Base-by-base conservation (phyloP, 139 green algal genomes). In the Axilococcus clingmanii region DNA sequence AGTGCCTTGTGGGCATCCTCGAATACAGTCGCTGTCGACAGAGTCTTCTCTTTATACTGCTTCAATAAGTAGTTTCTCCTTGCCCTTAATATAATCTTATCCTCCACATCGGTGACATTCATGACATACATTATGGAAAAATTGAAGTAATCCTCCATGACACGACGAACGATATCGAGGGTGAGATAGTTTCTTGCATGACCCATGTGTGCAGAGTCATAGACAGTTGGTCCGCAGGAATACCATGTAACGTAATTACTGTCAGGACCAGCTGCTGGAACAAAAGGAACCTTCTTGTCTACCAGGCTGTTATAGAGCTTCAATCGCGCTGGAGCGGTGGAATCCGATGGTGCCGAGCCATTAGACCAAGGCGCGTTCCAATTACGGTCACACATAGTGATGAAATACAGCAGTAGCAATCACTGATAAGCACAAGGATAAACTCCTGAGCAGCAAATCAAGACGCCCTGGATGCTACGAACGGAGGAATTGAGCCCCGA, bases 41-140 rank as follows among this genome's bases (percentile, higher is more conserved):
- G 51, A 44, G 54, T 7, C 42, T 31, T 35, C 27, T 40, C 30
- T 34, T 44, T 19, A 54, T 94, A 98, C 17, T 73, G 37, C 3
- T 68, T 32, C 43, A 97, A 68, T 51, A 98, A 67, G 60, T 94
- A 63, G 52, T 94, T 94, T 3, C 81, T 62, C 4, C 91, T 70
- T 7, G 93, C 93, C 3, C 88, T 59, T 5, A 87, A 54, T 30
- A 99, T 97, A 71, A 99, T 98, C 38, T 74, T 74, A 48, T 74
- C 65, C 33, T 99, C 93, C 32, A 99, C 86, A 60, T 99, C 93
- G 2, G 93, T 99, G n/a, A 99, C 82, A 66, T 99, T 99, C 92
- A 97, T 96, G 19, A 94, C 79, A 48, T 85, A 94, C 25, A 83
- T 66, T 17, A 86, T 59, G 41, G 89, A 79, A 74, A 95, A 97